Evolutionary conservation across 495 filamentous ascomycete genomes (phyloP).

Genomic region (Glarea lozoyensis): DNA sequence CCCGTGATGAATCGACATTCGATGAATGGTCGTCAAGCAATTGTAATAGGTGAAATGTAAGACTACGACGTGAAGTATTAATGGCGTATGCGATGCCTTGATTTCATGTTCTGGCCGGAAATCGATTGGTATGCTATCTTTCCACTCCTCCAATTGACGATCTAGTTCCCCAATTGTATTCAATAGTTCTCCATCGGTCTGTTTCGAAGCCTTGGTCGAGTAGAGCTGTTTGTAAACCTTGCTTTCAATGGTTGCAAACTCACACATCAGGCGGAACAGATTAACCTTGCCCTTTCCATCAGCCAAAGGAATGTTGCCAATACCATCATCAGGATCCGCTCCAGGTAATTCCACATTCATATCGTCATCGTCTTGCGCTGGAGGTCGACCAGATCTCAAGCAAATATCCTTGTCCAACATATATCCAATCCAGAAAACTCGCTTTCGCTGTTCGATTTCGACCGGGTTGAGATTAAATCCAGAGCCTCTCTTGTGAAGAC

Average conservation of each 20-base stretch:
- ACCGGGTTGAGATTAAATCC: constrained; percentile 83
- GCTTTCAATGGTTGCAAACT: constrained; percentile 84
- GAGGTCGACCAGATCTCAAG: constrained; percentile 83
- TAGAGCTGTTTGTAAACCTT: constrained; percentile 93
- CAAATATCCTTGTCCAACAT: constrained; percentile 94
- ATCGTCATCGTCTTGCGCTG: constrained; percentile 94
- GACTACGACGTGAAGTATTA: constrained; percentile 86
- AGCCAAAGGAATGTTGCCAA: constrained; percentile 84
- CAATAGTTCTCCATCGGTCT: constrained; percentile 86
- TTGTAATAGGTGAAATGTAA: constrained; percentile 98
- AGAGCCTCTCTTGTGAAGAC: constrained; percentile 85
- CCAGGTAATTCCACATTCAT: constrained; percentile 96
- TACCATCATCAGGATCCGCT: constrained; percentile 81
- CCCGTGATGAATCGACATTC: constrained; percentile 96
- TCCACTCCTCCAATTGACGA: constrained; percentile 89
- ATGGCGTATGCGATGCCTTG: constrained; percentile 75
- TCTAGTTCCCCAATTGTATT: constrained; percentile 97
- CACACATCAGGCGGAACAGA: constrained; percentile 82
- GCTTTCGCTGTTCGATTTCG: constrained; percentile 89
- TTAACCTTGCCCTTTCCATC: constrained; percentile 93
- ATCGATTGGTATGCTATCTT: constrained; percentile 86
- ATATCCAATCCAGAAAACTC: constrained; percentile 98
- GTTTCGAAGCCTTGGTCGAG: constrained; percentile 82
- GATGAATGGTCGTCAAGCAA: constrained; percentile 92
- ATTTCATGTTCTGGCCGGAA: constrained; percentile 95